Conservation (phyloP, 805 yeast species). For the Candida taoyuanica region DNA sequence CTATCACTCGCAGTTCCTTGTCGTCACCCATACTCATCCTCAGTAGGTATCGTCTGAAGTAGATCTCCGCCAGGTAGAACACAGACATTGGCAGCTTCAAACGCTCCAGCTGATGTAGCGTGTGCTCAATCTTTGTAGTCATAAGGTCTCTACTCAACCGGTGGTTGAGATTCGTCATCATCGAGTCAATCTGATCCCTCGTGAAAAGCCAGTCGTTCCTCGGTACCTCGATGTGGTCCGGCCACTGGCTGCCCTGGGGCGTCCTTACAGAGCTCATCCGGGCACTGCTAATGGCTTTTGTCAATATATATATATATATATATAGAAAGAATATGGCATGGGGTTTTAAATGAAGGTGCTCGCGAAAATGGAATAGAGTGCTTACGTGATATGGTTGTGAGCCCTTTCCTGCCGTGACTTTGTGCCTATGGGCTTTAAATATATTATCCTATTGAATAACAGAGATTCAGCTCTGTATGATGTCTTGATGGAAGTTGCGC, state of each 20-base stretch:
- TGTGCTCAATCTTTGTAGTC: conserved; percentile 1
- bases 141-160: background rate
- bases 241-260: conserved; percentile 12
- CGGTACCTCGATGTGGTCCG: conserved; percentile 16
- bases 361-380: too few species aligned
- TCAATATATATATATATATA: too few species aligned
- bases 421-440: too few species aligned
- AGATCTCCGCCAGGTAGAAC: conserved; percentile 11
- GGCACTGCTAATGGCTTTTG: too few species aligned
- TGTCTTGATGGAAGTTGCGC: too few species aligned
- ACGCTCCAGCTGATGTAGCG: conserved; percentile 1
- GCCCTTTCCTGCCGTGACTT: too few species aligned
- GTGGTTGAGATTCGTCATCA: conserved; percentile 4
- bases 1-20: conserved; percentile 1
- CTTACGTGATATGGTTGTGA: too few species aligned
- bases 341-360: too few species aligned
- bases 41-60: conserved; percentile 21
- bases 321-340: too few species aligned
- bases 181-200: conserved; percentile 8
- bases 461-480: too few species aligned
- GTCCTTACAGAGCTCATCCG: too few species aligned
- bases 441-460: too few species aligned
- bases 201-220: conserved; percentile 22
- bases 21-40: conserved; percentile 4
- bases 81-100: background rate